phyloP scores from a whole-genome alignment of 257 asterid genomes.

The Schizonepeta tenuifolia region DNA sequence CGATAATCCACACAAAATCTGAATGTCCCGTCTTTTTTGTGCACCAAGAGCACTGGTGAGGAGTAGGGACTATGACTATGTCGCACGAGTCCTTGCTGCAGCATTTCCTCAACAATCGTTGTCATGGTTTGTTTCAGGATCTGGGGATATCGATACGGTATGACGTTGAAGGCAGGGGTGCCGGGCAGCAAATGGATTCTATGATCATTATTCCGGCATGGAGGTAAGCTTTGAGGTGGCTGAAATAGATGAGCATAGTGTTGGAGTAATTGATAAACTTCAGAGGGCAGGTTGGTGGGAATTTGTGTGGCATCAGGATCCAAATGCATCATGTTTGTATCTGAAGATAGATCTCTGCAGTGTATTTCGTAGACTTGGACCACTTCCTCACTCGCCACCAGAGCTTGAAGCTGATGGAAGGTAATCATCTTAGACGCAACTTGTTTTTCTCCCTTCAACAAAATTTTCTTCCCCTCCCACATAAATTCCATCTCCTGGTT shows the following conservation, averaged over 20 bases:
- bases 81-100: not conserved
- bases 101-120: not conserved
- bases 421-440: not conserved
- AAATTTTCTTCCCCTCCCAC: not conserved
- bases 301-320: no score
- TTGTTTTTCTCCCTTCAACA: not conserved
- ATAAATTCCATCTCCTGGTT: not conserved
- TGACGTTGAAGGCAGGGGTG: not conserved
- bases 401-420: not conserved
- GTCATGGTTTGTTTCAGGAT: not conserved
- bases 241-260: no score
- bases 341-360: not conserved
- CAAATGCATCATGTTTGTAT: no score
- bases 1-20: no score
- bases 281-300: no score
- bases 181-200: not conserved
- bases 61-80: not conserved
- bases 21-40: no score
- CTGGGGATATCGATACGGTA: not conserved
- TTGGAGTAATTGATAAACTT: not conserved
- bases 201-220: not conserved
- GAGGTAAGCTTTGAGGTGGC: not conserved
- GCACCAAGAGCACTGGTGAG: not conserved
- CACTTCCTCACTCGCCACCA: not conserved
- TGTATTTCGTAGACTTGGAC: not conserved